Evolutionary conservation across 371 early-diverging fungal genomes (phyloP).

Genomic region (Saksenaea vasiformis): DNA sequence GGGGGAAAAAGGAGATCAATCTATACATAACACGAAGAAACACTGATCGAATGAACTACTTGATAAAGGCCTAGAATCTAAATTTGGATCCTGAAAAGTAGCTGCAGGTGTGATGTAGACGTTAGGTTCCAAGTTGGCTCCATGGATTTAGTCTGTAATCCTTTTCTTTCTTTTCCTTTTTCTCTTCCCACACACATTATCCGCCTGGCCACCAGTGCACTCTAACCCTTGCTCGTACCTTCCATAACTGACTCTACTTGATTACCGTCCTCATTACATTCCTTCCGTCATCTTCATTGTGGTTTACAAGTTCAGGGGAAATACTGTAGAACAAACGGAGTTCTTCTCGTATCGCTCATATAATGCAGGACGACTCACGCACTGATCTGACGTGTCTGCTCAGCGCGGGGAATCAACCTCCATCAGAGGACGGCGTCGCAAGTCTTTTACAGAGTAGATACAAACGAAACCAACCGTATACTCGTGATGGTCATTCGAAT

Average conservation of each 20-base stretch:
- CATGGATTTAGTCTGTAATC: not conserved
- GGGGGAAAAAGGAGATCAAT: constrained; percentile 4
- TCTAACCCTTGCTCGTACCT: not conserved
- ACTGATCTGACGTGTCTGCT: constrained; percentile 34
- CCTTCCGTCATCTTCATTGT: constrained; percentile 1
- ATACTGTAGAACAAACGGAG: constrained; percentile 2
- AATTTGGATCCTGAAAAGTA: constrained; percentile 2
- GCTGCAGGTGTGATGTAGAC: constrained; percentile 5
- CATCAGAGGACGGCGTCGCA: constrained; percentile 51
- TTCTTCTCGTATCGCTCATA: not conserved
- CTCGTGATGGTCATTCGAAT: constrained; percentile 54
- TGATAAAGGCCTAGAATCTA: constrained; percentile 1
- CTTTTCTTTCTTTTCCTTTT: not conserved
- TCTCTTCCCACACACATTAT: not conserved
- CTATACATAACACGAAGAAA: not conserved
- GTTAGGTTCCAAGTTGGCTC: not conserved
- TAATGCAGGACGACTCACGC: constrained; percentile 40
- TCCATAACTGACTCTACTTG: not conserved
- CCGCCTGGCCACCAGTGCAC: not conserved
- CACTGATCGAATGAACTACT: constrained; percentile 6
- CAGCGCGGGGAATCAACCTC: constrained; percentile 18
- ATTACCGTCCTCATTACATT: constrained; percentile 2
- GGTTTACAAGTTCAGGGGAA: constrained; percentile 1
- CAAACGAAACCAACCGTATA: constrained; percentile 52
- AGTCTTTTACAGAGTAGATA: constrained; percentile 48